Evolutionary conservation across 352 stramenopile genomes (phyloP), one percentile per base, ranked within the genome.

Genomic region (Phytophthora uliginosa): DNA sequence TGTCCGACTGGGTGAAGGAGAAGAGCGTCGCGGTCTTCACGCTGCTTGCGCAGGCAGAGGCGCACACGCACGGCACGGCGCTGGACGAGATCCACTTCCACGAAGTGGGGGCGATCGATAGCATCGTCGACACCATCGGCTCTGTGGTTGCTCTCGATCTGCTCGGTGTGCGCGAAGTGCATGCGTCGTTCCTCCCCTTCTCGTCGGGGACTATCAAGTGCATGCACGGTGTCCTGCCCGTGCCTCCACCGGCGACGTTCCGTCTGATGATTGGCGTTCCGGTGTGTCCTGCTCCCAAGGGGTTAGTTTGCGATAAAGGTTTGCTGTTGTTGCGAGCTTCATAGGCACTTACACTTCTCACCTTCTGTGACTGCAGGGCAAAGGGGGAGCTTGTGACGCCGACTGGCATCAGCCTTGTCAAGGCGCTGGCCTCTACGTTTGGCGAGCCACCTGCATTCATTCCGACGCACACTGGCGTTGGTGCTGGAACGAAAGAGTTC

Each of bases 71-170:
- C 77, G 96, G 97, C 38, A 95, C 96, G 28, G 83, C 84, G 5
- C 68, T 98, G 28, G 94, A 99, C 12, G 72, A 88, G 67, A 97
- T 99, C 55, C 97, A 99, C 76, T 99, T 99, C 79, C 98, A 99
- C 77, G 98, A 99, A 80, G 98, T 99, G 7, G 98, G 98, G 24
- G 95, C 97, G 18, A 97, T 99, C 69, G 97, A 99, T 85, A 98
- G 92, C 66, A 99, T 99, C 77, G 85, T 99, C 26, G 97, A 99
- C 80, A 99, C 97, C 7, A 94, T 99, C 50, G 98, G 98, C 1
- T 97, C 93, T 1, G 85, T 99, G 34, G 71, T 99, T 10, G 97
- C 96, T 1, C 77, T 99, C 26, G 88, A 99, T 75, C 60, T 98
- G 65, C 83, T 99, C 7, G 91, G 88, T 31, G 93, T 99, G 3